phyloP scores from a whole-genome alignment of 495 filamentous ascomycete species.

The Xylaria nigripes region DNA sequence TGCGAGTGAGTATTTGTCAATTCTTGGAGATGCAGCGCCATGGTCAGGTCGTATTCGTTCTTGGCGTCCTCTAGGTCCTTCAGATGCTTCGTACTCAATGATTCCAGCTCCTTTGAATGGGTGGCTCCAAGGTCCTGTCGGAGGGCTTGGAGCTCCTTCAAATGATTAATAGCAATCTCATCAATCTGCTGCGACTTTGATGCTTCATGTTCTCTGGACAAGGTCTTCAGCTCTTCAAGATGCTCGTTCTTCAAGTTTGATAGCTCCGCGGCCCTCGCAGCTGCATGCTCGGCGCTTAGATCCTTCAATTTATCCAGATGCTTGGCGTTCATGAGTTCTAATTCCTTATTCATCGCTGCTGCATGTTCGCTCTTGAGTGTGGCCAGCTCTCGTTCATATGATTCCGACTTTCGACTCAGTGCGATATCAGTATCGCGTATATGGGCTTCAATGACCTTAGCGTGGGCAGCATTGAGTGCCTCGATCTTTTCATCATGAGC shows the following conservation, averaged over 20 bases:
- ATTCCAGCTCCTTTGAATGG: constrained; percentile 15
- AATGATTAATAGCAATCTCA: neutral
- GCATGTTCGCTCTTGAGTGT: constrained; percentile 20
- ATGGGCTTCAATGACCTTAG: constrained; percentile 22
- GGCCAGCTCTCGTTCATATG: constrained; percentile 21
- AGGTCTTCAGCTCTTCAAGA: constrained; percentile 13
- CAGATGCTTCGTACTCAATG: constrained; percentile 13
- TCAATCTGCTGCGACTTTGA: neutral
- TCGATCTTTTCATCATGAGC: constrained; percentile 22
- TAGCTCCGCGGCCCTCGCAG: constrained; percentile 12
- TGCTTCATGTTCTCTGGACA: constrained; percentile 9
- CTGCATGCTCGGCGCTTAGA: constrained; percentile 16
- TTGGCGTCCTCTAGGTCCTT: constrained; percentile 10
- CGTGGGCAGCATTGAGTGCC: constrained; percentile 24
- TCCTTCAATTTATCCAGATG: constrained; percentile 12
- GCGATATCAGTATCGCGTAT: constrained; percentile 24
- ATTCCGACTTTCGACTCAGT: constrained; percentile 20
- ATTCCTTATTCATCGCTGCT: constrained; percentile 11
- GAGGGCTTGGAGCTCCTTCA: constrained; percentile 4
- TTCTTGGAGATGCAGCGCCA: constrained; percentile 13
- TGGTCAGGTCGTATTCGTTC: constrained; percentile 14
- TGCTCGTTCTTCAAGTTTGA: constrained; percentile 9
- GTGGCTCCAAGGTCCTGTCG: constrained; percentile 14
- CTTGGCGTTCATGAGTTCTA: constrained; percentile 14
- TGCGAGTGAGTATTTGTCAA: constrained; percentile 12